Evolutionary conservation across 768 basidiomycete species (phyloP).

Genomic region (Cystofilobasidium bisporidii): DNA sequence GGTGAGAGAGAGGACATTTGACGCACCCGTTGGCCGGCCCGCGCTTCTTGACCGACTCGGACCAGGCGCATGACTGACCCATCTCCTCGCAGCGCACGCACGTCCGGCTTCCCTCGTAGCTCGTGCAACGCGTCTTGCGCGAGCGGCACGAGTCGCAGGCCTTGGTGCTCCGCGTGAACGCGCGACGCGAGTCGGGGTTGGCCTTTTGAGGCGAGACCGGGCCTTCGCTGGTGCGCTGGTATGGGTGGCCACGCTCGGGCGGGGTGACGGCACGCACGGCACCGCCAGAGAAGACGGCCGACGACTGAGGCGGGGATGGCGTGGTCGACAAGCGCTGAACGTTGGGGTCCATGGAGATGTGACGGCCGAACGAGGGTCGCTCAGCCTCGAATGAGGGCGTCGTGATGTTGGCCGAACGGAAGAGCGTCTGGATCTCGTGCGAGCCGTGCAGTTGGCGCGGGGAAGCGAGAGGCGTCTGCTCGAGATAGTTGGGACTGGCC

Average conservation of each 20-base stretch:
- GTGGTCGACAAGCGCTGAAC: too few species aligned
- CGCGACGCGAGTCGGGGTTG: not conserved
- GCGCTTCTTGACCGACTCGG: conserved; percentile 14
- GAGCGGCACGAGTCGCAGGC: conserved; percentile 19
- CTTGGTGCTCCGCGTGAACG: conserved; percentile 9
- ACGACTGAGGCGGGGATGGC: not conserved
- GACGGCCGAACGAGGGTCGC: not conserved
- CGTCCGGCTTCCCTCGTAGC: not conserved
- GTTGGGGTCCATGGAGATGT: too few species aligned
- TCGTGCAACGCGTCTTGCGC: conserved; percentile 23
- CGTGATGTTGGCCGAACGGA: not conserved
- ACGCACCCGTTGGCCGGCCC: conserved; percentile 13
- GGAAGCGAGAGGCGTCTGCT: not conserved
- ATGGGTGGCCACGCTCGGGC: not conserved
- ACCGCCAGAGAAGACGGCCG: too few species aligned
- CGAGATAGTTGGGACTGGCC: too few species aligned
- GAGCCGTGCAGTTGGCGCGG: not conserved
- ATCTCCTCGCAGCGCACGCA: conserved; percentile 16
- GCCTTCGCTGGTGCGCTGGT: not conserved
- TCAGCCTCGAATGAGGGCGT: too few species aligned
- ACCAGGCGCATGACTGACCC: conserved; percentile 13
- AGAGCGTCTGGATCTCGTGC: not conserved
- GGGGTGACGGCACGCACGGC: too few species aligned
- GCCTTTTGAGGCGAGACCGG: not conserved
- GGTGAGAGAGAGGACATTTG: too few species aligned